Base-by-base conservation (phyloP, 2,329 filamentous ascomycete genomes). In the Claviceps monticola region DNA sequence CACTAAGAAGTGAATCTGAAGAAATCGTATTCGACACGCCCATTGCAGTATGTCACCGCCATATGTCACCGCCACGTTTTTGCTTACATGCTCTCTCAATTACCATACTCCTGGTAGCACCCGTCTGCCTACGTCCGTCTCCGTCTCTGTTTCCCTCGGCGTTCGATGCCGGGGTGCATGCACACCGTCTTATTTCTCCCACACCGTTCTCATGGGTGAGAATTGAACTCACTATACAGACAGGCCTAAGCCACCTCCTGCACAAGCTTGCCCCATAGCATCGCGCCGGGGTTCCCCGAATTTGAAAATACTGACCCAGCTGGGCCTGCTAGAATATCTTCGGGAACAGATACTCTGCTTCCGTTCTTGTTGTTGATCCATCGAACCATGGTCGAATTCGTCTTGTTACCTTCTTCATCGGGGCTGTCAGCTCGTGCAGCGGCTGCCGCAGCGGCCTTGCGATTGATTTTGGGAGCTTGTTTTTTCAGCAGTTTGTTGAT, bases 401-500 rank as follows among this genome's bases (percentile, higher is more conserved):
- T 70, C 56, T 71, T 78, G 39, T 71, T 69, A 2, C 63, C 57
- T 2, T 74, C 73, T 1, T 65, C 68, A 48, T 76, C 76, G 7
- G 72, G 71, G 2, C 69, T 71, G 9, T 71, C 74, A 11, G 75
- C 75, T 37, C 73, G 76, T 51, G 59, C 62, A 50, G 56, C 62
- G 50, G 56, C 70, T 54, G 58, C 70, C 54, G 58, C 70, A 45
- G 63, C 73, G 36, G 66, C 74, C 58, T 76, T 78, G 56, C 74
- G 71, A 57, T 77, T 83, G 52, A 79, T 80, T 66, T 91, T 90
- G 23, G 86, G 83, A 1, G 86, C 85, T 64, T 90, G 87, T 64
- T 90, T 89, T 67, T 89, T 89, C 50, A 93, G 79, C 2, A 93
- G 80, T 61, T 90, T 89, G 72, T 93, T 90, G 76, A 93, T 91